Conservation (phyloP, 208 protist genomes). For the Crithidia fasciculata region DNA sequence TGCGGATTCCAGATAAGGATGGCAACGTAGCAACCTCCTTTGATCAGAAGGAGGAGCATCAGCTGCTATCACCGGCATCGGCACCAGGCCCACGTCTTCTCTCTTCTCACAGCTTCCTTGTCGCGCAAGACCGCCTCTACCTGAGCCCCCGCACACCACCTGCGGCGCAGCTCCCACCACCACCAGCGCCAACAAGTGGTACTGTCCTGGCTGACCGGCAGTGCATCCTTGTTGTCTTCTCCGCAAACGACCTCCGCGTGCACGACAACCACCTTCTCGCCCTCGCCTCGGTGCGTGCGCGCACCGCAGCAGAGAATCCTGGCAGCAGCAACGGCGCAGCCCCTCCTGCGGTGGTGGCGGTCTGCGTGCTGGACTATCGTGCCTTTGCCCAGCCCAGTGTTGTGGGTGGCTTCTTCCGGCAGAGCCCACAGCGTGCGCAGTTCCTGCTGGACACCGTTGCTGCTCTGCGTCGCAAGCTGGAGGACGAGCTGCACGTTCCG, state of each 20-base stretch:
- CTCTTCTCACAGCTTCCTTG: conserved; percentile 39
- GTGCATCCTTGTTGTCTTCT: conserved; percentile 84
- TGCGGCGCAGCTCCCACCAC: conserved; percentile 38
- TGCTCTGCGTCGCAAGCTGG: conserved; percentile 65
- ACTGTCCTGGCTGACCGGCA: background rate
- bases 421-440: conserved; percentile 79
- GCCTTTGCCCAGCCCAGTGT: conserved; percentile 85
- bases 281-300: conserved; percentile 65
- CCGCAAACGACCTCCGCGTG: conserved; percentile 82
- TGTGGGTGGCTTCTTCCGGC: conserved; percentile 84
- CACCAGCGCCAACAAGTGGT: background rate
- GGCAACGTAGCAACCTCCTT: conserved; percentile 9
- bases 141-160: conserved; percentile 45
- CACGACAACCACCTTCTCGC: conserved; percentile 89
- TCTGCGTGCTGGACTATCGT: conserved; percentile 84
- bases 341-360: conserved; percentile 65
- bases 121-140: conserved; percentile 69
- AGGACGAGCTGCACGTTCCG: conserved; percentile 57
- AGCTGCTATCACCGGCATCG: too few relatives aligned
- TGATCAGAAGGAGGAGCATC: too few relatives aligned
- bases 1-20: conserved; percentile 30
- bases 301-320: conserved; percentile 19
- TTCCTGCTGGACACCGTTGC: conserved; percentile 79
- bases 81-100: conserved; percentile 1
- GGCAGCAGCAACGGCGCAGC: conserved; percentile 10